Conservation (phyloP, 2,329 filamentous ascomycete genomes). For the Parasarocladium wereldwijsianum region DNA sequence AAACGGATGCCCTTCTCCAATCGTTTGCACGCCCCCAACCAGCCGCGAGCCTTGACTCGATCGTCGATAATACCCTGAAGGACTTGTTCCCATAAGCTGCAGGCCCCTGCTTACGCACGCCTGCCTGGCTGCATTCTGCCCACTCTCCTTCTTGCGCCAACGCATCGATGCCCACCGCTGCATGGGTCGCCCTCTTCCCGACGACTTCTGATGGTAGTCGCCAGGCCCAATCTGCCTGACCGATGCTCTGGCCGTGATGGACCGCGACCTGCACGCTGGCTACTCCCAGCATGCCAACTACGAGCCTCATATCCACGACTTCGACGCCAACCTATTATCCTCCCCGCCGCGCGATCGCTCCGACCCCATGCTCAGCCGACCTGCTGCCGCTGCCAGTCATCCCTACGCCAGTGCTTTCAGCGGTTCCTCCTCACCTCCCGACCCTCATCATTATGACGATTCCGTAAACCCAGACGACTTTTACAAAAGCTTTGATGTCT, state of each 20-base stretch:
- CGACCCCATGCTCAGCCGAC: neutral
- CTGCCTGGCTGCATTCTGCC: neutral
- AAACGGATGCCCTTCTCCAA: too few relatives aligned
- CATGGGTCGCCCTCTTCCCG: slow-evolving; percentile 26
- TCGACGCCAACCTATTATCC: neutral
- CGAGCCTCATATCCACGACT: slow-evolving; percentile 1
- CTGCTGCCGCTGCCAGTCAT: slow-evolving; percentile 1
- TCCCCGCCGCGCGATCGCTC: slow-evolving; percentile 1
- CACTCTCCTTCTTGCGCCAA: slow-evolving; percentile 19
- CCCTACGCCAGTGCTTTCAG: slow-evolving; percentile 10
- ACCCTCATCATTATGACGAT: slow-evolving; percentile 22
- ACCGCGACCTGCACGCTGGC: slow-evolving; percentile 16
- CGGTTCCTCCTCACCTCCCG: slow-evolving; percentile 9
- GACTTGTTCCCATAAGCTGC: neutral
- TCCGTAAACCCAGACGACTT: slow-evolving; percentile 38
- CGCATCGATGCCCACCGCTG: slow-evolving; percentile 31
- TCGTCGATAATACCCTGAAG: too few relatives aligned
- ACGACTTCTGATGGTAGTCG: slow-evolving; percentile 26
- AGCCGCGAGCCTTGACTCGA: too few relatives aligned
- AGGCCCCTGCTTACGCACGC: neutral
- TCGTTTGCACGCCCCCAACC: too few relatives aligned
- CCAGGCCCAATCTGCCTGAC: slow-evolving; percentile 26
- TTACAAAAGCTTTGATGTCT: slow-evolving; percentile 33
- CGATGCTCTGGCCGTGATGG: slow-evolving; percentile 33
- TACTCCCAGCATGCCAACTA: slow-evolving; percentile 3